A percentile compares a stretch with the other conserved stretches of the same genome.
These are phyloP conservation scores for Rosa hybrid DNA, from an alignment of 331 rosid species.

Conservation along the genomic window DNA sequence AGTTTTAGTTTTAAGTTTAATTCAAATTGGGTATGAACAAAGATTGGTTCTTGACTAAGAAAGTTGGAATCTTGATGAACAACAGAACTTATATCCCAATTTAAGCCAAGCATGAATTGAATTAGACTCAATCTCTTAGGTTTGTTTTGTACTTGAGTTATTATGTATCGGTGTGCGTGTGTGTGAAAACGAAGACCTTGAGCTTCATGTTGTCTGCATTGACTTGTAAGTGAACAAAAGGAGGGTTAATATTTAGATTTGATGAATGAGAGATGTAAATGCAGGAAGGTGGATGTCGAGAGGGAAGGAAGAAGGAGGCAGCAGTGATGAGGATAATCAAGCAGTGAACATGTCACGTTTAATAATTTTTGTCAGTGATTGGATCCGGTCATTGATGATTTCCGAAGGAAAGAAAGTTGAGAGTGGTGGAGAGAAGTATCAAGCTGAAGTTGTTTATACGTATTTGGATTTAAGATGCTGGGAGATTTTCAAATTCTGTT, in stretches of 20 bases:
- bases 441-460: slow-evolving; percentile 37
- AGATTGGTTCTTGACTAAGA: slow-evolving; percentile 1
- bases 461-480: slow-evolving; percentile 77
- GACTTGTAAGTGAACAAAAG: not conserved
- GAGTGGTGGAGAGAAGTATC: slow-evolving; percentile 38
- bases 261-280: slow-evolving; percentile 28
- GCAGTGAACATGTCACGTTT: slow-evolving; percentile 58
- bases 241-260: slow-evolving; percentile 2
- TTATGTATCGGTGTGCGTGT: not conserved
- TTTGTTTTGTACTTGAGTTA: not conserved
- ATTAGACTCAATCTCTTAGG: not conserved
- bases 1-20: not conserved
- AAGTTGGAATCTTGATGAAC: not conserved
- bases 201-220: slow-evolving; percentile 5
- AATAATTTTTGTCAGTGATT: slow-evolving; percentile 58
- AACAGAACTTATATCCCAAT: not conserved
- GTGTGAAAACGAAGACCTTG: not conserved
- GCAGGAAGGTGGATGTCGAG: slow-evolving; percentile 72
- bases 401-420: slow-evolving; percentile 51
- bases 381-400: slow-evolving; percentile 75
- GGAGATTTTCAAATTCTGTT: slow-evolving; percentile 82
- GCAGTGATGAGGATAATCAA: slow-evolving; percentile 40
- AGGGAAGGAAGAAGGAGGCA: slow-evolving; percentile 31
- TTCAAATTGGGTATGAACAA: not conserved
- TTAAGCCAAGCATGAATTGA: not conserved